phyloP scores from a whole-genome alignment of 139 green algal genomes.

The Trebouxia sp. region DNA sequence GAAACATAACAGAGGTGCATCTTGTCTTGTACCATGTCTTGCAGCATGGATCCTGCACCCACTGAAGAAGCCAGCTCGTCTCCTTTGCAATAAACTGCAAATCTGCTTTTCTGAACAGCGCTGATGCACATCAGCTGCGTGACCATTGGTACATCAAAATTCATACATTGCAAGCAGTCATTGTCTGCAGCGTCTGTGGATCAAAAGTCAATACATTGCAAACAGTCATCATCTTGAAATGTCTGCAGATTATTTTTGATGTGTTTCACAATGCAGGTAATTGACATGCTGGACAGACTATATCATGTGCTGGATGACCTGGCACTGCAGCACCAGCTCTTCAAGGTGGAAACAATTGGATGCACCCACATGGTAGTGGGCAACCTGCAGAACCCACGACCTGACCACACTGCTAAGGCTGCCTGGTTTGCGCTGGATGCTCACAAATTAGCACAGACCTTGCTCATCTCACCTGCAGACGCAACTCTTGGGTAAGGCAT shows the following conservation, averaged over 20 bases:
- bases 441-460: neutral
- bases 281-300: slow-evolving; percentile 16
- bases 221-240: no score
- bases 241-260: neutral
- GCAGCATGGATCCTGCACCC: no score
- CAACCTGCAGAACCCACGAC: neutral
- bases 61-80: no score
- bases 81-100: no score
- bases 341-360: slow-evolving; percentile 27
- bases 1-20: no score
- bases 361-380: slow-evolving; percentile 1
- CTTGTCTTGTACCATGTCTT: no score
- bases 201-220: neutral
- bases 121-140: no score
- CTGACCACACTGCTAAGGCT: slow-evolving; percentile 4
- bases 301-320: neutral
- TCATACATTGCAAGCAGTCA: no score
- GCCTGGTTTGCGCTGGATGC: slow-evolving; percentile 15
- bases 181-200: no score
- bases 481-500: neutral
- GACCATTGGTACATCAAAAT: no score
- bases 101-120: no score
- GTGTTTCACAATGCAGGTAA: neutral
- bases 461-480: neutral
- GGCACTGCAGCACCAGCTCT: neutral